These are phyloP conservation scores for Castanea sativa DNA, from an alignment of 306 rosid species.

Conservation along the genomic window DNA sequence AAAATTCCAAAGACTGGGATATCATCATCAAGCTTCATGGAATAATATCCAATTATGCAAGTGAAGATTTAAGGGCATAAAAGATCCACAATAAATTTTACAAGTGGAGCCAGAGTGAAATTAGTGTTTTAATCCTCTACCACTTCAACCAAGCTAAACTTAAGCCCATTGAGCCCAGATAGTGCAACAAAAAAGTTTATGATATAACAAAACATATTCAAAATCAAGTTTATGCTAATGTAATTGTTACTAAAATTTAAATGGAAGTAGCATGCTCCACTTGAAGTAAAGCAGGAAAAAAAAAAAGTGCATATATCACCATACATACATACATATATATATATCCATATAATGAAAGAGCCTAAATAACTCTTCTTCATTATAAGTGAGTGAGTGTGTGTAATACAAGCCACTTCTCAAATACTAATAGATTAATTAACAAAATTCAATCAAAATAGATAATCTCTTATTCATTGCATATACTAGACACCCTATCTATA, in stretches of 20 bases:
- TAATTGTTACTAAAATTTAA: background rate
- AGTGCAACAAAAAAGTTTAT: background rate
- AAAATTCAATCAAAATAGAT: background rate
- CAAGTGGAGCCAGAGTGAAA: background rate
- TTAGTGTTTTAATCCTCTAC: background rate
- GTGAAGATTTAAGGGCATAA: background rate
- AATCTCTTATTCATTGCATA: background rate
- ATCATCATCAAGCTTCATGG: background rate
- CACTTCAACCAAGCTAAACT: background rate
- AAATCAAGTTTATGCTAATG: background rate
- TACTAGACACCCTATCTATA: background rate
- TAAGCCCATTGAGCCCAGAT: background rate
- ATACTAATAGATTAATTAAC: background rate
- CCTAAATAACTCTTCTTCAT: too few relatives aligned
- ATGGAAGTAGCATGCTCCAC: background rate
- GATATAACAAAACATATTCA: background rate
- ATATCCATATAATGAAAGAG: background rate
- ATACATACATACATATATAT: background rate
- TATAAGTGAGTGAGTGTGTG: too few relatives aligned
- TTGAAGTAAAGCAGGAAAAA: background rate
- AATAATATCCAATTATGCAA: background rate
- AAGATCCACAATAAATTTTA: background rate
- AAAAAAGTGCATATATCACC: background rate
- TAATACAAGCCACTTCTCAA: background rate
- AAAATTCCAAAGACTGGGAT: background rate